Evolutionary conservation across 2,329 filamentous ascomycete genomes (phyloP), one percentile per base, ranked within the genome.

Genomic region (Cytospora mali): DNA sequence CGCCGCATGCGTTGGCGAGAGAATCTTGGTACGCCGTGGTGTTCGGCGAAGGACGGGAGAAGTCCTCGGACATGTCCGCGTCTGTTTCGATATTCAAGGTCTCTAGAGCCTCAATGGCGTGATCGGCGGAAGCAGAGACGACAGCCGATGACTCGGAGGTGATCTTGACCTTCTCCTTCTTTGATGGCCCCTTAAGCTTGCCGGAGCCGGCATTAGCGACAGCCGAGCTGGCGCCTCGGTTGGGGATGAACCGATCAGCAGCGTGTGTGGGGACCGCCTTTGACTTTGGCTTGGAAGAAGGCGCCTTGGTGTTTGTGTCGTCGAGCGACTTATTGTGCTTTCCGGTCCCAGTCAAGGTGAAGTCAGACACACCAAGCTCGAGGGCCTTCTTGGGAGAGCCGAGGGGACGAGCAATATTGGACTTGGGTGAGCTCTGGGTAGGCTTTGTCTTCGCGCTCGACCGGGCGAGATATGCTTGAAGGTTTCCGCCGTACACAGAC

Each of bases 231-330:
- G 93, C 91, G 55, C 85, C 85, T 33, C 95, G 90, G 81, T 96
- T 97, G 69, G 95, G 94, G 69, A 99, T 98, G 81, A 98, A 99
- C 58, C 95, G 89, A 76, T 99, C 95, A 46, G 88, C 92, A 54
- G 86, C 84, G 71, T 94, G 95, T 76, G 86, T 88, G 62, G 93
- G 76, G 1, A 90, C 92, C 16, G 91, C 94, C 85, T 96, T 96
- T 72, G 82, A 68, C 80, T 87, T 84, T 13, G 66, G 74, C 73
- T 89, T 86, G 11, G 60, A 50, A 6, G 62, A 29, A 25, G 29
- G 6, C 14, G 60, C 23, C 72, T 83, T 86, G 51, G 83, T 79
- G 71, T 85, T 85, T 69, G 78, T 73, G 71, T 79, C 82, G 54
- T 77, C 70, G 13, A 90, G 88, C 35, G 58, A 60, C 75, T 89